These are phyloP conservation scores for Cytospora leucostoma DNA, from an alignment of 2,329 filamentous ascomycete species.

Conservation along the genomic window DNA sequence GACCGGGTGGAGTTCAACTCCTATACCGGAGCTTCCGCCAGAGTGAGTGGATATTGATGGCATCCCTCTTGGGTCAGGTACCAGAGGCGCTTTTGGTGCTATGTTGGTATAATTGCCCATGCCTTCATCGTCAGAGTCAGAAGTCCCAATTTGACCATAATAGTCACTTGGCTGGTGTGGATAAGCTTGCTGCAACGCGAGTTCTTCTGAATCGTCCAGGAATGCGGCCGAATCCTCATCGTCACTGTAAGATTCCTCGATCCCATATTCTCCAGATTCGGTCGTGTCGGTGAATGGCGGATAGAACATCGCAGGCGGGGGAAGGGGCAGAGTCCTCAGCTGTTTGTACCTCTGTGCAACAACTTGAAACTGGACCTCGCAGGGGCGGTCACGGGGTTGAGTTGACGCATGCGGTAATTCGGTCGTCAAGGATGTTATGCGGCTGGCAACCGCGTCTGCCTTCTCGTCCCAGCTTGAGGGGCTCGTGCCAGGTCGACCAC, in stretches of 20 bases:
- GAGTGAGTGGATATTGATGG: constrained; percentile 1
- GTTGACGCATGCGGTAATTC: constrained; percentile 37
- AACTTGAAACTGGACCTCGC: constrained; percentile 48
- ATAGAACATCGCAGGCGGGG: constrained; percentile 55
- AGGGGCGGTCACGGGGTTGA: constrained; percentile 1
- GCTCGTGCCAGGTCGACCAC: neutral
- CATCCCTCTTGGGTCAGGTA: neutral
- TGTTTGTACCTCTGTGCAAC: constrained; percentile 44
- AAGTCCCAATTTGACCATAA: constrained; percentile 45
- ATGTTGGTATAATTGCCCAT: neutral
- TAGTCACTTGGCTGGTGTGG: constrained; percentile 41
- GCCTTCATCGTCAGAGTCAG: constrained; percentile 40
- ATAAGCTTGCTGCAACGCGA: constrained; percentile 40
- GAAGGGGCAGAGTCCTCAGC: constrained; percentile 51
- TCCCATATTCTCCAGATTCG: constrained; percentile 29
- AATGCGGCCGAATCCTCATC: constrained; percentile 36
- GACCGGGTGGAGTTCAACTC: constrained; percentile 31
- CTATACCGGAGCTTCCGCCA: neutral
- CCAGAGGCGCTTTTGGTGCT: neutral
- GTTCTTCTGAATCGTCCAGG: constrained; percentile 34
- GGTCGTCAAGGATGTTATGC: constrained; percentile 46
- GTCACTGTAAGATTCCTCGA: constrained; percentile 36
- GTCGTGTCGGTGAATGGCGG: constrained; percentile 48
- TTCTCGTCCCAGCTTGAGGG: constrained; percentile 33
- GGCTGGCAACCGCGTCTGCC: constrained; percentile 45